Evolutionary conservation across 2,329 filamentous ascomycete species (phyloP).

Genomic region (Gyromitra esculenta): DNA sequence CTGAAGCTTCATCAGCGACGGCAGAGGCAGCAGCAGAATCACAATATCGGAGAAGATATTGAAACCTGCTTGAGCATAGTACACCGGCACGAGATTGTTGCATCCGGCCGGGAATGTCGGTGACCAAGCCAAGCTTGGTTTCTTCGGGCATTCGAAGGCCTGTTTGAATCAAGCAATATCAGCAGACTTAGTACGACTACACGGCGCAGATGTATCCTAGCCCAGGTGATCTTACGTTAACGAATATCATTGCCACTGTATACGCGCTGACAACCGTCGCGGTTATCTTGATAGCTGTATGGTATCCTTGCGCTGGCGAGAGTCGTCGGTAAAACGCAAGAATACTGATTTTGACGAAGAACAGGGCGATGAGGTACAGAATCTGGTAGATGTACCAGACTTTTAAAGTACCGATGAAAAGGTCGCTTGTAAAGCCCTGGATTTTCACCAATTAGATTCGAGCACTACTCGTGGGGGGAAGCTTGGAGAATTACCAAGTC

Average conservation of each 20-base stretch:
- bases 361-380: conserved; percentile 60
- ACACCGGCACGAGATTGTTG: conserved; percentile 60
- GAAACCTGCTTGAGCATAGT: conserved; percentile 62
- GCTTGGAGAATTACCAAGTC: conserved; percentile 47
- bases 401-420: conserved; percentile 57
- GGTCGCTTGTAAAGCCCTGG: conserved; percentile 18
- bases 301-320: conserved; percentile 56
- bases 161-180: conserved; percentile 54
- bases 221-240: conserved; percentile 57
- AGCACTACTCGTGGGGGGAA: neutral
- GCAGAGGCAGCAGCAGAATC: conserved; percentile 64
- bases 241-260: conserved; percentile 58
- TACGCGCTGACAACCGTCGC: conserved; percentile 58
- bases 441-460: conserved; percentile 13
- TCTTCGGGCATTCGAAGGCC: conserved; percentile 58
- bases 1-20: conserved; percentile 64
- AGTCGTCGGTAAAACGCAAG: conserved; percentile 63
- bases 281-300: conserved; percentile 59
- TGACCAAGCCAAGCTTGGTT: conserved; percentile 57
- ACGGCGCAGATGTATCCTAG: neutral
- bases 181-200: neutral
- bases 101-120: conserved; percentile 58
- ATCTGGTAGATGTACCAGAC: conserved; percentile 61
- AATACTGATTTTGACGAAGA: conserved; percentile 62
- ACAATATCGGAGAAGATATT: conserved; percentile 64